Percentiles rank a stretch among this genome's conserved stretches.
Conservation (phyloP, 805 yeast genomes). For the Teunomyces aglyptinius region DNA sequence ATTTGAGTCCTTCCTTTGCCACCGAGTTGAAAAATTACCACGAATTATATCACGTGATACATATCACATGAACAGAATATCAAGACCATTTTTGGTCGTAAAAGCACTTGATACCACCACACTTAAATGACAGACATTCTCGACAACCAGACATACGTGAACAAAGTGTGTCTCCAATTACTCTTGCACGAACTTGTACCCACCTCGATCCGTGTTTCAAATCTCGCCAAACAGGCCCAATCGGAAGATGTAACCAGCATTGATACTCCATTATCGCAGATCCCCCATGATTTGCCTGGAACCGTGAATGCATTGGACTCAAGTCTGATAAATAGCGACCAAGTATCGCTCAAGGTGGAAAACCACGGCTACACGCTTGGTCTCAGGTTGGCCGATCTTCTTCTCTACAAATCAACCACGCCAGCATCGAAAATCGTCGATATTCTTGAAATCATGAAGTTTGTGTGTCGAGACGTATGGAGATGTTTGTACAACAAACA, state of each 20-base stretch:
- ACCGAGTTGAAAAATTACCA: neutral
- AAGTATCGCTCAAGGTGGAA: slow-evolving; percentile 60
- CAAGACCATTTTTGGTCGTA: neutral
- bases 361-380: slow-evolving; percentile 72
- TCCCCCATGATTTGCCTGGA: slow-evolving; percentile 40
- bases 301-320: slow-evolving; percentile 40
- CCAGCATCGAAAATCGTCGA: slow-evolving; percentile 50
- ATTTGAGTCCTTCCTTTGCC: neutral
- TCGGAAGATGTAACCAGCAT: slow-evolving; percentile 19
- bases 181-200: slow-evolving; percentile 79
- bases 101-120: neutral
- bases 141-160: slow-evolving; percentile 43
- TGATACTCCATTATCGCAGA: slow-evolving; percentile 25
- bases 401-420: slow-evolving; percentile 41
- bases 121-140: slow-evolving; percentile 17
- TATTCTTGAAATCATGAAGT: slow-evolving; percentile 81
- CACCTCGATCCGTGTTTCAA: slow-evolving; percentile 59
- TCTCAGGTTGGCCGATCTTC: slow-evolving; percentile 48
- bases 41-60: neutral
- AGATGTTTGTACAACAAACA: slow-evolving; percentile 74
- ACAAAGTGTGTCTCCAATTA: slow-evolving; percentile 54
- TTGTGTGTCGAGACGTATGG: slow-evolving; percentile 93
- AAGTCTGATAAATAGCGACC: slow-evolving; percentile 40
- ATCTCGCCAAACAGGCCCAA: neutral
- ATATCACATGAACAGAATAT: neutral